phyloP scores from a whole-genome alignment of 2,329 filamentous ascomycete genomes.

The Leptodontidium sp. region DNA sequence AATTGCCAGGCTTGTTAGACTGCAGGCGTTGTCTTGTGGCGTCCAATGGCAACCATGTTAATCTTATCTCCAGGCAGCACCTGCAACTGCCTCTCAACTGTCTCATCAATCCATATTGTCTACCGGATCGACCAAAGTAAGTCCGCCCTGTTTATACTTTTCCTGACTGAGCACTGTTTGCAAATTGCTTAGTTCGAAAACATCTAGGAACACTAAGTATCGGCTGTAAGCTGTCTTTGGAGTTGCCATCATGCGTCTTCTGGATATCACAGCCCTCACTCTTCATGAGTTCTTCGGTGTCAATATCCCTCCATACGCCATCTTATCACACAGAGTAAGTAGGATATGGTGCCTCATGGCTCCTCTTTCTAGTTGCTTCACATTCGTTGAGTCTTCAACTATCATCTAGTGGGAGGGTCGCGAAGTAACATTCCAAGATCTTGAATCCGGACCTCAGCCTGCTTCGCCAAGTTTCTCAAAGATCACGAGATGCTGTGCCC shows the following conservation, averaged over 20 bases:
- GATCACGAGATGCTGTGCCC: background rate
- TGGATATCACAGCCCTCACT: background rate
- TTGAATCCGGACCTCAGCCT: background rate
- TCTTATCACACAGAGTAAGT: background rate
- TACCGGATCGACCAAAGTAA: background rate
- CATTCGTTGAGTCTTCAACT: background rate
- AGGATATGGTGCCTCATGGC: no score
- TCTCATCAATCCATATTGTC: background rate
- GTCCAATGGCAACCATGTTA: background rate
- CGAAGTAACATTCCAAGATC: constrained; percentile 16
- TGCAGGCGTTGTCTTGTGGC: background rate
- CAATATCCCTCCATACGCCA: constrained; percentile 7
- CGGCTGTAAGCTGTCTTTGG: no score
- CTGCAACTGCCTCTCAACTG: background rate
- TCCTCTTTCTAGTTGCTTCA: background rate
- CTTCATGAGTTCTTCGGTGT: constrained; percentile 4
- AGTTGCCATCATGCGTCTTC: background rate
- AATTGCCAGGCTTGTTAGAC: background rate
- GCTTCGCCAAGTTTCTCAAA: background rate
- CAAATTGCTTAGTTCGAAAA: no score
- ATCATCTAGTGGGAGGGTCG: constrained; percentile 5
- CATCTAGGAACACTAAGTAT: no score
- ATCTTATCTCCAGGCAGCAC: background rate
- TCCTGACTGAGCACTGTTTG: no score
- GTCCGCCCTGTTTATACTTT: background rate